Evolutionary conservation across 2,329 filamentous ascomycete genomes (phyloP), one percentile per base, ranked within the genome.

Genomic region (Paradendryphiella salina): DNA sequence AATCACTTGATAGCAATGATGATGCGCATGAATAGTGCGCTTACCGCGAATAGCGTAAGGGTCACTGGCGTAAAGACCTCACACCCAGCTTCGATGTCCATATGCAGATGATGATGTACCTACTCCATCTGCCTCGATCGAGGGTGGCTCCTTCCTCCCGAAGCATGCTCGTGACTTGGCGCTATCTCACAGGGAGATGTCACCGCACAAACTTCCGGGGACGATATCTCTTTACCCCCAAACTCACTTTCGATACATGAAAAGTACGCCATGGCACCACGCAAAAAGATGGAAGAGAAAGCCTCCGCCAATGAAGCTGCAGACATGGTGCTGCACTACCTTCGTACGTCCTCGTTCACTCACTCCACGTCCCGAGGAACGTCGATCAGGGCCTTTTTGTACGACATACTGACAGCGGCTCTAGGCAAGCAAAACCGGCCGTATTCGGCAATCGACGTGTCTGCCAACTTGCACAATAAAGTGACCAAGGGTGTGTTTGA

Each of bases 401-500:
- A 4, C 8, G 21, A 8, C 15, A 45, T 21, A 15, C 46, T 64
- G 26, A 64, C 9, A 3, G 31, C 14, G 23, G 1, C 11, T 42
- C 14, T 48, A 81, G 79, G 71, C 31, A 75, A 76, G 59, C 77
- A 80, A 50, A 81, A 81, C 68, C 79, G 80, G 54, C 80, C 80
- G 3, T 82, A 82, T 62, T 82, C 80, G 10, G 80, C 79, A 3
- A 81, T 78, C 37, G 83, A 86, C 39, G 74, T 86, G 34, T 84
- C 81, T 46, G 75, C 79, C 10, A 86, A 86, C 67, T 73, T 86
- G 33, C 82, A 84, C 63, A 83, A 84, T 60, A 80, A 79, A 54
- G 79, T 84, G 50, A 80, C 79, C 11, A 85, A 85, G 73, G 66
- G 79, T 80, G 40, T 38, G 61, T 46, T 8, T 7, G 17, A 26